Evolutionary conservation across 495 filamentous ascomycete genomes (phyloP), one percentile per base, ranked within the genome.

Genomic region (Neurospora terricola): DNA sequence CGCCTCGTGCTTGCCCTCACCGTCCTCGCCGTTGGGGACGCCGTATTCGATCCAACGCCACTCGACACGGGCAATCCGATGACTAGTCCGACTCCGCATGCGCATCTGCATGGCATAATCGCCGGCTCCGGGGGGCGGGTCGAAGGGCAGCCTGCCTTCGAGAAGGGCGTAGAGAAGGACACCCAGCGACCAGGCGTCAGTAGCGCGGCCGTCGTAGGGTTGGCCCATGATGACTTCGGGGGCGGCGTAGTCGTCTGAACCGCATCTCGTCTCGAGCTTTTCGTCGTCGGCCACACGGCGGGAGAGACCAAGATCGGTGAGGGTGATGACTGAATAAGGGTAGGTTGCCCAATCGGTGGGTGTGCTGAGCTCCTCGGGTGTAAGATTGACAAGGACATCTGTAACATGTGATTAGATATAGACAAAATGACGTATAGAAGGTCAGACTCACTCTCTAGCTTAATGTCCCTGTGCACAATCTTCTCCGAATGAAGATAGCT

Each of bases 391-490:
- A 34, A 99, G 89, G 69, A 97, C 92, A 79, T 99, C 94, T 97
- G 77, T 27, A 71, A 66, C 7, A 66, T 18, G 54, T 66, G 54
- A 34, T 66, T 66, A 66, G 54, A 62, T 9, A 30, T 66, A 18
- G 54, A 18, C 30, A 66, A 34, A 34, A 18, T 8, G 54, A 34
- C 54, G 6, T 3, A 34, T 34, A 0, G 3, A 7, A 4, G 10
- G 14, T 36, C 6, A 18, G 10, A 71, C 92, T 83, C 86, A 97
- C 94, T 99, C 83, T 99, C 96, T 69, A 99, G 89, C 82, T 99
- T 99, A 78, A 99, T 96, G 82, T 99, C 96, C 36, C 96, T 90
- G 78, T 99, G 96, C 54, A 97, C 95, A 75, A 99, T 97, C 76
- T 87, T 91, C 77, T 92, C 80, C 38, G 85, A 84, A 82, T 99